Conservation (phyloP, 2,329 filamentous ascomycete species). For the Cercospora beticola region DNA sequence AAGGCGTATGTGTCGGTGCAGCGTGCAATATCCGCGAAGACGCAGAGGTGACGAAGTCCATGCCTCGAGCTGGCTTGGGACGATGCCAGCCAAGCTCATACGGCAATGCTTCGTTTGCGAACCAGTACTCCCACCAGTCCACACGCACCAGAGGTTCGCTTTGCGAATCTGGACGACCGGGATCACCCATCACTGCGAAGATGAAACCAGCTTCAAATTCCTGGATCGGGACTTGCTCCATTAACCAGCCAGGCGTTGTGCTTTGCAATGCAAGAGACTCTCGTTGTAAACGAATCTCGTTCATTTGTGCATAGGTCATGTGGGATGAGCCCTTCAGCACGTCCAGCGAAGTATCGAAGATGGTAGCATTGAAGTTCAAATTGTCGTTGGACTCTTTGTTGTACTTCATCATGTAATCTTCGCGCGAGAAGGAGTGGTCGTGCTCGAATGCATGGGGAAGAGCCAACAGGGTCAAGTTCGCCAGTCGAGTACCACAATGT, state of each 20-base stretch:
- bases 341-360: conserved; percentile 15
- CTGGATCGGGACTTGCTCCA: conserved; percentile 10
- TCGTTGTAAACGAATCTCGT: conserved; percentile 17
- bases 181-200: conserved; percentile 15
- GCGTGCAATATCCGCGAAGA: conserved; percentile 1
- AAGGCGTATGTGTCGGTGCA: background rate
- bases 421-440: conserved; percentile 52
- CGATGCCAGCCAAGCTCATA: conserved; percentile 17
- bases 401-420: conserved; percentile 41
- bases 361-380: conserved; percentile 13
- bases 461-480: background rate
- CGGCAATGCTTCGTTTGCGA: conserved; percentile 14
- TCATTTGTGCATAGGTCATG: conserved; percentile 11
- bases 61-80: background rate
- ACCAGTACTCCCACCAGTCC: conserved; percentile 20
- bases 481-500: background rate
- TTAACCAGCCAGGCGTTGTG: conserved; percentile 9
- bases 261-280: conserved; percentile 1
- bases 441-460: conserved; percentile 52
- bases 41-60: conserved; percentile 1
- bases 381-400: conserved; percentile 11
- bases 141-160: conserved; percentile 10
- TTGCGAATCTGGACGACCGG: background rate
- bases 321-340: conserved; percentile 4
- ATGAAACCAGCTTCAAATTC: conserved; percentile 18